These are phyloP conservation scores for Pseudocercospora pini-densiflorae DNA, from an alignment of 2,329 filamentous ascomycete species.

Conservation along the genomic window DNA sequence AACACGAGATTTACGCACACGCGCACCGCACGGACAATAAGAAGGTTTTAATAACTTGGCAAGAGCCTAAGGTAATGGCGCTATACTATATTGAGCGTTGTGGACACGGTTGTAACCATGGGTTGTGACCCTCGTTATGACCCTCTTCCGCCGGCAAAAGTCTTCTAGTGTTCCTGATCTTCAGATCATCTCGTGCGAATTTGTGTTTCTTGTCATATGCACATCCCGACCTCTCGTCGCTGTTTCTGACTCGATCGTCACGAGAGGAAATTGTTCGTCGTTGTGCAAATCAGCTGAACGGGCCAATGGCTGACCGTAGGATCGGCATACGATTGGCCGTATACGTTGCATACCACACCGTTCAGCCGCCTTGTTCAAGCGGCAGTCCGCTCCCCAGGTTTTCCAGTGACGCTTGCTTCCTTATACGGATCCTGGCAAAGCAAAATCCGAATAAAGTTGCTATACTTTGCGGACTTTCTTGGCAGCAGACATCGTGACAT, in stretches of 20 bases:
- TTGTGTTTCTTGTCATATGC: not conserved
- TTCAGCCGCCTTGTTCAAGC: conserved; percentile 1
- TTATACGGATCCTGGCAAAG: not conserved
- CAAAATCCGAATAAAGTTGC: not conserved
- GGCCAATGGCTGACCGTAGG: conserved; percentile 7
- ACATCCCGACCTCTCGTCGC: not conserved
- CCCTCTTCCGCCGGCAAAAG: too few species aligned
- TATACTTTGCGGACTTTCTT: not conserved
- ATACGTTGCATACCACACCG: conserved; percentile 1
- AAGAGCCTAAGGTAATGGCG: too few species aligned
- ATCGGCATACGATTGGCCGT: not conserved
- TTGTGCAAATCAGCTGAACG: conserved; percentile 10
- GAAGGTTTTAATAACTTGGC: too few species aligned
- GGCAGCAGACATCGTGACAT: not conserved
- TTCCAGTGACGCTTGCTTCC: not conserved
- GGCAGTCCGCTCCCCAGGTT: not conserved
- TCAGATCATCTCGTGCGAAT: not conserved
- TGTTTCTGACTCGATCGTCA: not conserved
- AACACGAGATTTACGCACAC: too few species aligned
- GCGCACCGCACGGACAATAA: too few species aligned
- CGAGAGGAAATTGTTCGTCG: not conserved
- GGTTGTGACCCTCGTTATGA: too few species aligned
- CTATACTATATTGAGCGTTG: too few species aligned
- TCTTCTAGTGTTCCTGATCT: not conserved
- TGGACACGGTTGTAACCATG: too few species aligned